Evolutionary conservation across 2,329 filamentous ascomycete species (phyloP), one percentile per base, ranked within the genome.

Genomic region (Neopestalotiopsis sp.): DNA sequence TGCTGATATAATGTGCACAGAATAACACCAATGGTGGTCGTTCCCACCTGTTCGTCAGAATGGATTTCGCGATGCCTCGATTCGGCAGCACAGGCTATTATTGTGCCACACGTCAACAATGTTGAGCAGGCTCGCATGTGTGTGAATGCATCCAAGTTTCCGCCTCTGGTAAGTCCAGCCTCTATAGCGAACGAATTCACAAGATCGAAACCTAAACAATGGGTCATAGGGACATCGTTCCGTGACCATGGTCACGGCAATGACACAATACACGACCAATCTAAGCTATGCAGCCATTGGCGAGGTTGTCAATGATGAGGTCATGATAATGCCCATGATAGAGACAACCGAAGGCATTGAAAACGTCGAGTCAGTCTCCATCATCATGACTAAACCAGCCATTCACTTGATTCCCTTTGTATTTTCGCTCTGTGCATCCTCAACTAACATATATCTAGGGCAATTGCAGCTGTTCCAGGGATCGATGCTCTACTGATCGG

Each of bases 271-370:
- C 17, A 67, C 68, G 28, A 67, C 65, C 4, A 38, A 61, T 17
- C 59, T 69, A 2, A 58, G 40, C 10, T 69, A 69, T 32, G 65
- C 58, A 13, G 65, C 65, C 17, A 67, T 69, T n/a, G 65, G 42
- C 12, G 58, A 69, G 30, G 68, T 65, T 7, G 68, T 69, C 2
- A 69, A 69, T 42, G 65, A 69, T 20, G 65, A 67, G 30, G 68
- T 69, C 20, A 57, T 67, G 65, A 69, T 69, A 30, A 67, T 69
- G 68, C 68, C 68, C 32, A 69, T 69, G 68, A 69, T 69, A 40
- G 68, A 69, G 24, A 69, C 68, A 7, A 38, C 34, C 28, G 68
- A 69, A 61, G 68, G 68, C 6, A 45, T 69, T 14, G 65, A 67
- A 12, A 69, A 69, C 28, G 68, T 69, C 14, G 68, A 69, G 68